Evolutionary conservation across 192 early-diverging fungal species (phyloP).

Genomic region (Coemansia reversa): DNA sequence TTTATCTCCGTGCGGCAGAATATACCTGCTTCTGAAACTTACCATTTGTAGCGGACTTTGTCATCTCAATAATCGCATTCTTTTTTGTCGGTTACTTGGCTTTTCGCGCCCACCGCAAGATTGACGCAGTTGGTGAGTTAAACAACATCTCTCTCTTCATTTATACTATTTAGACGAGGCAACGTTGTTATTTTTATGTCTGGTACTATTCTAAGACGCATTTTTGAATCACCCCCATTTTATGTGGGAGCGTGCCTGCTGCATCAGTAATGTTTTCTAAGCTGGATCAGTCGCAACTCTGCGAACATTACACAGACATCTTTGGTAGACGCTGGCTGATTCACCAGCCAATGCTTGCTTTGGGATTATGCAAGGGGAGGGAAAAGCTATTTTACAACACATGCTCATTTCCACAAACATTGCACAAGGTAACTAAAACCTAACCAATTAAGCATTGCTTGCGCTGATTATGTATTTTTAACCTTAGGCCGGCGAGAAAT

Average conservation of each 20-base stretch:
- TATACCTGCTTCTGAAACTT: neutral
- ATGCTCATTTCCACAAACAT: too few species aligned
- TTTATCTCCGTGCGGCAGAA: too few species aligned
- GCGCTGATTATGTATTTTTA: neutral
- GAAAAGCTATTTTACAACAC: too few species aligned
- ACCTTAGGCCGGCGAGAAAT: conserved; percentile 56
- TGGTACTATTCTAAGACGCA: neutral
- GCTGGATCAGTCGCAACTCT: too few species aligned
- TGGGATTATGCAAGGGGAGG: too few species aligned
- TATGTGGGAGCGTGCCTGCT: too few species aligned
- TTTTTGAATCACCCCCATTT: too few species aligned
- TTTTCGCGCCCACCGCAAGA: conserved; percentile 48
- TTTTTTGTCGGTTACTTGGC: conserved; percentile 43
- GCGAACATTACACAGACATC: too few species aligned
- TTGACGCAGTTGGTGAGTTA: conserved; percentile 56
- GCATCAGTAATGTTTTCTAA: too few species aligned
- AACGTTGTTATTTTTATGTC: neutral
- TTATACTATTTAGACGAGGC: neutral
- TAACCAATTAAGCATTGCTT: neutral
- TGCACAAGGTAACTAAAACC: too few species aligned
- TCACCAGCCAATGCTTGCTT: too few species aligned
- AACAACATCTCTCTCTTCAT: neutral
- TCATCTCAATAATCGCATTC: conserved; percentile 46
- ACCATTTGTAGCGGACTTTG: conserved; percentile 49
- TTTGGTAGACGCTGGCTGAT: too few species aligned